Conservation (phyloP, 176 grass and related monocot genomes). For the Eremochloa ophiuroides region DNA sequence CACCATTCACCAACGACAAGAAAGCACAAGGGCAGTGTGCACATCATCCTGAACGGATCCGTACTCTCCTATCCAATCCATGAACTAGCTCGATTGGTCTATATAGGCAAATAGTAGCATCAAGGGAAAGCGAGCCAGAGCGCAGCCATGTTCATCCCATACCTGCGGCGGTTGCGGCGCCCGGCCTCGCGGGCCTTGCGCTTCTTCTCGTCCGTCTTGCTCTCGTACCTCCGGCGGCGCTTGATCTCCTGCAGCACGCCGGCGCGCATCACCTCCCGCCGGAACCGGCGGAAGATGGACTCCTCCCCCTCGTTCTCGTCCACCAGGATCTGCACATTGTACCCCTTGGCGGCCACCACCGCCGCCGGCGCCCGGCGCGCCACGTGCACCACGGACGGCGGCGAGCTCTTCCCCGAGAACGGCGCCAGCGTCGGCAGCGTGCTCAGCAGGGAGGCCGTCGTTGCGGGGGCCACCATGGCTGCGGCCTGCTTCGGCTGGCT, state of each 20-base stretch:
- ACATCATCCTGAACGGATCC: background rate
- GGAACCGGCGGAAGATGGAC: slow-evolving; percentile 67
- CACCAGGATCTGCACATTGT: slow-evolving; percentile 86
- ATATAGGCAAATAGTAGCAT: background rate
- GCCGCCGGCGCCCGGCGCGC: slow-evolving; percentile 18
- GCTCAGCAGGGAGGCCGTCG: slow-evolving; percentile 31
- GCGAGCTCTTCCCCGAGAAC: slow-evolving; percentile 36
- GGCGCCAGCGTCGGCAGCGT: slow-evolving; percentile 25
- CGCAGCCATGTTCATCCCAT: background rate
- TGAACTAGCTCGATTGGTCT: background rate
- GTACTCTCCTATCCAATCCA: background rate
- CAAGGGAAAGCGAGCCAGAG: background rate
- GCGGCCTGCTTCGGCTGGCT: slow-evolving; percentile 3
- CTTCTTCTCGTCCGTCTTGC: slow-evolving; percentile 57
- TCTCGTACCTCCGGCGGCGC: slow-evolving; percentile 81
- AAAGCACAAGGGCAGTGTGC: background rate
- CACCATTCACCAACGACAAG: background rate
- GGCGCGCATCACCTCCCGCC: slow-evolving; percentile 73
- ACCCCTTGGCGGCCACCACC: slow-evolving; percentile 42
- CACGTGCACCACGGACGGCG: slow-evolving; percentile 42
- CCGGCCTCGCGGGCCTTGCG: slow-evolving; percentile 75
- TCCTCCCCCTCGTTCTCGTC: slow-evolving; percentile 81
- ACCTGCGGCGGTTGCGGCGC: slow-evolving; percentile 62
- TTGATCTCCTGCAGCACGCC: slow-evolving; percentile 82
- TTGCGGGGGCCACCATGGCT: slow-evolving; percentile 25